Evolutionary conservation across 306 rosid species (phyloP).

Genomic region (Corylus avellana): DNA sequence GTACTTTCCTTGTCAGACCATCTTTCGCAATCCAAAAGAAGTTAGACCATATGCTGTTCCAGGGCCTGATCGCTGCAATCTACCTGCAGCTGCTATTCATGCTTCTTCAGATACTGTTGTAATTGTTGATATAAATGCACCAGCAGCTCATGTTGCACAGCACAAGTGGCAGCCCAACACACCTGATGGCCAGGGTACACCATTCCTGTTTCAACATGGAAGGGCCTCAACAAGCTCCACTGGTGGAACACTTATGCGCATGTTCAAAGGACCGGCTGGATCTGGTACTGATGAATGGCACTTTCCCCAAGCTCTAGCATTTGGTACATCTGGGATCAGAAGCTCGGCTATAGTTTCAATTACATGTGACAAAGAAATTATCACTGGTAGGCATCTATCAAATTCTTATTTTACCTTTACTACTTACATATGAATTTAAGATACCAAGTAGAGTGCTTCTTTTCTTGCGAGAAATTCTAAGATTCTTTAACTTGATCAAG

Average conservation of each 20-base stretch:
- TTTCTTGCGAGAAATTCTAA: neutral
- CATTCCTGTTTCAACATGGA: conserved; percentile 93
- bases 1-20: conserved; percentile 60
- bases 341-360: conserved; percentile 79
- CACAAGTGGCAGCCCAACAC: conserved; percentile 99
- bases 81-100: conserved; percentile 91
- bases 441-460: conserved; percentile 10
- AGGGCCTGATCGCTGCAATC: conserved; percentile 82
- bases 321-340: conserved; percentile 83
- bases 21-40: conserved; percentile 86
- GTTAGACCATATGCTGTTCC: conserved; percentile 81
- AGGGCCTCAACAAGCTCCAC: conserved; percentile 57
- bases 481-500: neutral
- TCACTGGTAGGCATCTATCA: conserved; percentile 62
- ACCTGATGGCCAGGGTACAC: conserved; percentile 96
- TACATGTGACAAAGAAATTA: conserved; percentile 82
- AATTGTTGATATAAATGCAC: conserved; percentile 79
- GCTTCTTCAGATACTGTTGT: conserved; percentile 83
- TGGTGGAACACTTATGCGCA: conserved; percentile 79
- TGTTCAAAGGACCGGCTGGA: conserved; percentile 81
- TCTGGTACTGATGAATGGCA: conserved; percentile 68
- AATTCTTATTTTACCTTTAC: neutral
- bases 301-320: conserved; percentile 86
- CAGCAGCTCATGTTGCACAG: conserved; percentile 88
- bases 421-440: neutral